Evolutionary conservation across 768 basidiomycete species (phyloP).

Genomic region (Plicaturopsis crispa): DNA sequence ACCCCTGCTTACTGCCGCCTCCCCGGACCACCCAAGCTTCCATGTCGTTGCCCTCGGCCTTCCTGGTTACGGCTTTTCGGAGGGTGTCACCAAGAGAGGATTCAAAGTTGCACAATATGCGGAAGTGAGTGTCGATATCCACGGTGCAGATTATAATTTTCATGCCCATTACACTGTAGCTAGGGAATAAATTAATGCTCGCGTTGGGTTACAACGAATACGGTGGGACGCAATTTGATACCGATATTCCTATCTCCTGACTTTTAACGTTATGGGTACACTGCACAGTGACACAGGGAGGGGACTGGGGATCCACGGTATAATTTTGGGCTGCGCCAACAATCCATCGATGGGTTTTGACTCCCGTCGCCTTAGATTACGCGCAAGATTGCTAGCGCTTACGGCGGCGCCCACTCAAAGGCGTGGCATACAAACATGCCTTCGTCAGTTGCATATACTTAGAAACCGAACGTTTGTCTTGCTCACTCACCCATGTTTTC

Average conservation of each 20-base stretch:
- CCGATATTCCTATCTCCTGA: neutral
- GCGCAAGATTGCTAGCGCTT: constrained; percentile 10
- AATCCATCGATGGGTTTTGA: neutral
- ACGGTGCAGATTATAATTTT: neutral
- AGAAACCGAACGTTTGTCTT: too few relatives aligned
- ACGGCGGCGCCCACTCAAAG: constrained; percentile 19
- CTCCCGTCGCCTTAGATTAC: constrained; percentile 13
- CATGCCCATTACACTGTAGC: constrained; percentile 23
- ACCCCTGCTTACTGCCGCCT: constrained; percentile 36
- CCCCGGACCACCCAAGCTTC: constrained; percentile 43
- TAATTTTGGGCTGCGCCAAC: constrained; percentile 5
- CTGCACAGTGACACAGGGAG: constrained; percentile 19
- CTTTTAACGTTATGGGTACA: too few relatives aligned
- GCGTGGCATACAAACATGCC: constrained; percentile 25
- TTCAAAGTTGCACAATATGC: constrained; percentile 45
- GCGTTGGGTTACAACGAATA: constrained; percentile 41
- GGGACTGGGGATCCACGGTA: constrained; percentile 25
- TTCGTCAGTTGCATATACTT: too few relatives aligned
- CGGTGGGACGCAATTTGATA: constrained; percentile 19
- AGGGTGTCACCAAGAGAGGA: constrained; percentile 44
- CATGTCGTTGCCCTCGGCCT: constrained; percentile 54
- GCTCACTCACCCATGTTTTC: too few relatives aligned
- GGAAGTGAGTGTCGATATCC: constrained; percentile 27
- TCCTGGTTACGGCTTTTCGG: constrained; percentile 58
- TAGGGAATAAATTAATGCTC: constrained; percentile 42